phyloP scores from a whole-genome alignment of 1,139 yeast species.

The Debaryomyces coudertii region DNA sequence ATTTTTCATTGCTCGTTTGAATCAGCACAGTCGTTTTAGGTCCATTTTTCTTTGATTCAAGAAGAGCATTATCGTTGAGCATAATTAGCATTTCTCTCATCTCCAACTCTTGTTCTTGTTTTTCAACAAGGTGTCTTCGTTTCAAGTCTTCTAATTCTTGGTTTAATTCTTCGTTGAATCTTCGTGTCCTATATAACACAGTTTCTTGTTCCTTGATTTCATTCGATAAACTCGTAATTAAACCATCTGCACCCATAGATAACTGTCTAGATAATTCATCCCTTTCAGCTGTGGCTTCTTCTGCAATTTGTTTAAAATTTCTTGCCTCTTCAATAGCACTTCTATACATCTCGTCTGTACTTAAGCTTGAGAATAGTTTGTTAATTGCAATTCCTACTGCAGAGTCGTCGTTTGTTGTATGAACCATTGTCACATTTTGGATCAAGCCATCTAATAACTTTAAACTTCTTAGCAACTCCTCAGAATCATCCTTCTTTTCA shows the following conservation, averaged over 20 bases:
- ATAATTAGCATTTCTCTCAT: conserved; percentile 81
- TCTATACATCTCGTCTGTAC: conserved; percentile 88
- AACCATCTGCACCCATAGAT: conserved; percentile 82
- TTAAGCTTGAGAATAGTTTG: conserved; percentile 72
- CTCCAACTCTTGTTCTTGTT: conserved; percentile 86
- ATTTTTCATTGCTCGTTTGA: conserved; percentile 45
- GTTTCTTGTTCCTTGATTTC: conserved; percentile 77
- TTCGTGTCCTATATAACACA: conserved; percentile 66
- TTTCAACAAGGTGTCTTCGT: conserved; percentile 69
- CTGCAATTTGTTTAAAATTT: conserved; percentile 65
- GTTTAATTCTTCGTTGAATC: conserved; percentile 65
- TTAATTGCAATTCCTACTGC: conserved; percentile 86
- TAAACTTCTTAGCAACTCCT: conserved; percentile 65
- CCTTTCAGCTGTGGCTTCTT: conserved; percentile 82
- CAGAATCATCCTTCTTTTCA: conserved; percentile 53
- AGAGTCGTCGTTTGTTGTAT: conserved; percentile 68
- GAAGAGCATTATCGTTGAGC: conserved; percentile 48
- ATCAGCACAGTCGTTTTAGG: conserved; percentile 44
- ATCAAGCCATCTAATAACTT: conserved; percentile 82
- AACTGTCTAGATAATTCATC: conserved; percentile 76
- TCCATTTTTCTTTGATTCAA: conserved; percentile 34
- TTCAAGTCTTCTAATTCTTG: conserved; percentile 73
- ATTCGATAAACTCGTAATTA: conserved; percentile 67
- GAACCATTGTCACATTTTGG: conserved; percentile 73
- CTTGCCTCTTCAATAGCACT: conserved; percentile 76